phyloP scores from a whole-genome alignment of 2,329 filamentous ascomycete genomes.

The Aspergillus melleus region DNA sequence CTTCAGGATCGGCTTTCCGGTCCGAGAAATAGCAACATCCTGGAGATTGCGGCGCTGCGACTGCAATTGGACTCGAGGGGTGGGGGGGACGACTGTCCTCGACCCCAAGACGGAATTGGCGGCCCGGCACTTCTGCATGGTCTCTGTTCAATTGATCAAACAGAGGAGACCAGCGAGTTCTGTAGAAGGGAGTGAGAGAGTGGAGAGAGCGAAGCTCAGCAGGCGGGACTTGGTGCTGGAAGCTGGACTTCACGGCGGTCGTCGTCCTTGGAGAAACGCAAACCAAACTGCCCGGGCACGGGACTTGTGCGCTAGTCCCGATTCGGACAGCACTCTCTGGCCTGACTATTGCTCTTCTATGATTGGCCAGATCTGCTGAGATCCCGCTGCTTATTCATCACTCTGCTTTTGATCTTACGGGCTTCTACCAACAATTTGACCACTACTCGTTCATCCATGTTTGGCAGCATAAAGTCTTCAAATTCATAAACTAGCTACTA shows the following conservation, averaged over 20 bases:
- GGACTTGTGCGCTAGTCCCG: constrained; percentile 34
- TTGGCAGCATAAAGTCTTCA: not conserved
- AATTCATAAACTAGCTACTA: not conserved
- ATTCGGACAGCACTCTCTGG: constrained; percentile 24
- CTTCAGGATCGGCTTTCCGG: constrained; percentile 91
- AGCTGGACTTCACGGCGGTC: constrained; percentile 19
- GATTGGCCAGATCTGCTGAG: constrained; percentile 16
- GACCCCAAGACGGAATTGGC: constrained; percentile 43
- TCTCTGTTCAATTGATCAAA: constrained; percentile 32
- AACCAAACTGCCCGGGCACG: constrained; percentile 27
- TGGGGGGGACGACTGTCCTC: constrained; percentile 37
- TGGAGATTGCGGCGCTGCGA: constrained; percentile 57
- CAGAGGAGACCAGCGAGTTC: constrained; percentile 27
- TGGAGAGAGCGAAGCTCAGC: constrained; percentile 30
- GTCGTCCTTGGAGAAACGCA: constrained; percentile 19
- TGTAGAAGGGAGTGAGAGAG: constrained; percentile 22
- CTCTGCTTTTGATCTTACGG: not conserved
- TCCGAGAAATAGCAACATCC: constrained; percentile 91
- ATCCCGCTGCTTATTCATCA: not conserved
- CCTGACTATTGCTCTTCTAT: constrained; percentile 25
- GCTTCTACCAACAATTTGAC: too few species aligned
- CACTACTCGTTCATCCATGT: not conserved
- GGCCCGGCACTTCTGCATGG: constrained; percentile 49
- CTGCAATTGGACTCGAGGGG: constrained; percentile 38
- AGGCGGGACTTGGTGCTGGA: constrained; percentile 23